Percentiles rank a stretch among this genome's conserved stretches.
Conservation (phyloP, 371 early-diverging fungal genomes). For the Ecytonucleospora hepatopenaei region DNA sequence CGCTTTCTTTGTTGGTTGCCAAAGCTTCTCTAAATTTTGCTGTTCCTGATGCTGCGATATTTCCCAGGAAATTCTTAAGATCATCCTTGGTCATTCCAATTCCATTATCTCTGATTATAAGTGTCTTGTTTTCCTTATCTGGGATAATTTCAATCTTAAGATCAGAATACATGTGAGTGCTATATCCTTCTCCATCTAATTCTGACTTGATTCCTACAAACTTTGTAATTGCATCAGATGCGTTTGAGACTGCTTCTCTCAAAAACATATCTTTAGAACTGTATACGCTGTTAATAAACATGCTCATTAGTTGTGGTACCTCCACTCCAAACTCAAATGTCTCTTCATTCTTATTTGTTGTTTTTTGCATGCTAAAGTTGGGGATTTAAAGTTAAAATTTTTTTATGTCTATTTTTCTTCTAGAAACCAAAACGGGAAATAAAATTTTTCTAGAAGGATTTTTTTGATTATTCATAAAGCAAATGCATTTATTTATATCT, state of each 20-base stretch:
- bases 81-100: conserved; percentile 92
- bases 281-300: conserved; percentile 76
- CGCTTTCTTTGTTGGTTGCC: conserved; percentile 59
- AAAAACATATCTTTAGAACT: conserved; percentile 81
- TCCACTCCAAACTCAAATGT: conserved; percentile 50
- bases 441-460: not conserved
- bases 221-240: conserved; percentile 85
- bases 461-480: not conserved
- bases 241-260: conserved; percentile 81
- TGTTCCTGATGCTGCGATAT: conserved; percentile 84
- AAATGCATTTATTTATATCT: too few species aligned
- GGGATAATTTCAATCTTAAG: conserved; percentile 68
- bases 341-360: conserved; percentile 31
- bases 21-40: conserved; percentile 78
- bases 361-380: not conserved
- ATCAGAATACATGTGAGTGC: not conserved
- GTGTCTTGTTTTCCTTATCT: conserved; percentile 60
- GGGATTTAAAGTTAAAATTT: not conserved
- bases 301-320: conserved; percentile 64
- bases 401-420: conserved; percentile 9
- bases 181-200: conserved; percentile 69
- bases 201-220: conserved; percentile 63
- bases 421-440: conserved; percentile 3
- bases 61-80: conserved; percentile 81
- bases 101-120: conserved; percentile 77